These are phyloP conservation scores for Cucumis sativus DNA, from an alignment of 306 rosid genomes.

Conservation along the genomic window DNA sequence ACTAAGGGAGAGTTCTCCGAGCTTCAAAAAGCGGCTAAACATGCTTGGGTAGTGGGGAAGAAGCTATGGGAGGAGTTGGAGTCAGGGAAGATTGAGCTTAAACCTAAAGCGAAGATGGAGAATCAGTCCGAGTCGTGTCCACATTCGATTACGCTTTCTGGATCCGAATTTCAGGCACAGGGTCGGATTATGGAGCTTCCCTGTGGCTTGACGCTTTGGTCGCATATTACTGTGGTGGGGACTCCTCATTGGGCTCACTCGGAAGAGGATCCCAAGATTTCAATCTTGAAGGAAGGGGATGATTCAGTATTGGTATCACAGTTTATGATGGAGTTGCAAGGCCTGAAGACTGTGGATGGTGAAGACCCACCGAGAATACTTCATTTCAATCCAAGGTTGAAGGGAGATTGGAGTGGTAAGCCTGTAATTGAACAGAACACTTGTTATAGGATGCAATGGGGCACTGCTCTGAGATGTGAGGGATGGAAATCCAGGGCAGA, in stretches of 20 bases:
- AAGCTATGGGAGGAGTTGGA: conserved; percentile 60
- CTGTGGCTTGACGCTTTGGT: conserved; percentile 81
- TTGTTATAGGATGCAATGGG: conserved; percentile 96
- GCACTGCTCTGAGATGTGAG: conserved; percentile 68
- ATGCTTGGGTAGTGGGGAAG: conserved; percentile 63
- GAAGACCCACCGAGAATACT: conserved; percentile 88
- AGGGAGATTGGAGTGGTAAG: conserved; percentile 88
- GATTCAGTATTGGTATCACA: conserved; percentile 79
- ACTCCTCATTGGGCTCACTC: conserved; percentile 79
- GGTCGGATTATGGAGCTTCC: conserved; percentile 55
- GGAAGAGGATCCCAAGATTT: conserved; percentile 66
- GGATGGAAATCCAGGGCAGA: conserved; percentile 84
- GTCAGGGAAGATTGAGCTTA: conserved; percentile 23
- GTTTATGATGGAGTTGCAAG: conserved; percentile 90
- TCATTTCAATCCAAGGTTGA: conserved; percentile 93
- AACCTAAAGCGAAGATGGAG: conserved; percentile 13
- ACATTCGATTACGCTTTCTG: conserved; percentile 45
- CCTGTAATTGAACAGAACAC: conserved; percentile 90
- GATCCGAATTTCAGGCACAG: conserved; percentile 33
- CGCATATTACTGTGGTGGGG: conserved; percentile 83
- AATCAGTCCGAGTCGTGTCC: conserved; percentile 59
- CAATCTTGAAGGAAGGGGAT: conserved; percentile 52
- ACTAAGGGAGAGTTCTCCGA: conserved; percentile 27
- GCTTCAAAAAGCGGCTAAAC: conserved; percentile 51
- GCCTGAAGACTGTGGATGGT: conserved; percentile 75